These are phyloP conservation scores for Teunomyces gatunensis DNA, from an alignment of 805 yeast species.

Conservation along the genomic window DNA sequence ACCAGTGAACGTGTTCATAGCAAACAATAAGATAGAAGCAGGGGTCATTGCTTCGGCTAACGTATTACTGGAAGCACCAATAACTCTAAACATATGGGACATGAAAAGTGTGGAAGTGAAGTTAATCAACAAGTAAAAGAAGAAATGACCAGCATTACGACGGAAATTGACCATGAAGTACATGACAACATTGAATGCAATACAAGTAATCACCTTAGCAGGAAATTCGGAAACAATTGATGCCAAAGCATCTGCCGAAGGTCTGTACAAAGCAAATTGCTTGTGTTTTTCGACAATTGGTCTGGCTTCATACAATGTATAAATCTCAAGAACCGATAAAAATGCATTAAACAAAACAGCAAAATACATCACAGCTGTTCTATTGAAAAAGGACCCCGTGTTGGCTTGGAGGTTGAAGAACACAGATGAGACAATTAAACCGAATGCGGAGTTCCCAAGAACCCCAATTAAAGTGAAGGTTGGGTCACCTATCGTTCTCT, in stretches of 20 bases:
- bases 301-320: constrained; percentile 57
- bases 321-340: constrained; percentile 57
- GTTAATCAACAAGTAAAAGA: constrained; percentile 23
- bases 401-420: constrained; percentile 50
- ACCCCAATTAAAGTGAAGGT: constrained; percentile 52
- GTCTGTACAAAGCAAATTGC: constrained; percentile 67
- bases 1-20: constrained; percentile 52
- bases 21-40: constrained; percentile 48
- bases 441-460: constrained; percentile 53
- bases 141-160: constrained; percentile 21
- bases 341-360: constrained; percentile 61
- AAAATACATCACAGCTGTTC: constrained; percentile 64
- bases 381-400: constrained; percentile 56
- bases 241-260: constrained; percentile 71
- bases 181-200: constrained; percentile 30
- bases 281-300: constrained; percentile 71
- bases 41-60: constrained; percentile 59
- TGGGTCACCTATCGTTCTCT: constrained; percentile 54
- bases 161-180: constrained; percentile 28
- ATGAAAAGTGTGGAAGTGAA: constrained; percentile 22
- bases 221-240: constrained; percentile 62
- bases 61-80: constrained; percentile 22
- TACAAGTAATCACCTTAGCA: constrained; percentile 42
- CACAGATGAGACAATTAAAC: constrained; percentile 59
- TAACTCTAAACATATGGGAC: constrained; percentile 35